Evolutionary conservation across 371 early-diverging fungal species (phyloP).

Genomic region (Nematocida sp.): DNA sequence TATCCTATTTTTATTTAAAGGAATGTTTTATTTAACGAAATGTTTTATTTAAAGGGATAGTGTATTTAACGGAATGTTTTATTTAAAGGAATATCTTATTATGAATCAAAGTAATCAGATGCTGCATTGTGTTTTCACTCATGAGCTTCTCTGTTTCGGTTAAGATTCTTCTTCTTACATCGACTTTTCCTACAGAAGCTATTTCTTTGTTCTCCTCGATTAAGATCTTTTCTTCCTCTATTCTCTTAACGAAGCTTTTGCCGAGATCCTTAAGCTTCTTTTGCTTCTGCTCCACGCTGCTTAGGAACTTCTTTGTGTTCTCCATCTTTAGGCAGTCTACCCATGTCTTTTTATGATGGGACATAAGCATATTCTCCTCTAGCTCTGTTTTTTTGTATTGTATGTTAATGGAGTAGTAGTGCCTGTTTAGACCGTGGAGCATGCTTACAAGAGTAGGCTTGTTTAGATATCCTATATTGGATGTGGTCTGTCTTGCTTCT

Average conservation of each 20-base stretch:
- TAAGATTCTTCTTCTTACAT: slow-evolving; percentile 62
- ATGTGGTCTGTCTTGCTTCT: slow-evolving; percentile 97
- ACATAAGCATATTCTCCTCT: slow-evolving; percentile 96
- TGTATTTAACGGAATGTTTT: no score
- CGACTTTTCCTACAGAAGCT: slow-evolving; percentile 62
- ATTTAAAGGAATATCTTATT: slow-evolving; percentile 59
- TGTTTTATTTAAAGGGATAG: no score
- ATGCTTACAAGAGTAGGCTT: slow-evolving; percentile 90
- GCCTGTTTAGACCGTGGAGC: slow-evolving; percentile 96
- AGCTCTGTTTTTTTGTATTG: slow-evolving; percentile 95
- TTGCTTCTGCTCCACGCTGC: slow-evolving; percentile 67
- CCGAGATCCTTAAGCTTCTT: slow-evolving; percentile 65
- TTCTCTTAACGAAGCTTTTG: slow-evolving; percentile 57
- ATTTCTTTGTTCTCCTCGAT: slow-evolving; percentile 60
- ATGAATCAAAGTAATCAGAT: slow-evolving; percentile 63
- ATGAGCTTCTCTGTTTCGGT: slow-evolving; percentile 61
- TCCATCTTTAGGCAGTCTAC: slow-evolving; percentile 81
- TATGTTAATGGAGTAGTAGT: slow-evolving; percentile 97
- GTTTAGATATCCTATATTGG: slow-evolving; percentile 96
- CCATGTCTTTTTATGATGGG: slow-evolving; percentile 96
- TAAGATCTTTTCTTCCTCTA: slow-evolving; percentile 60
- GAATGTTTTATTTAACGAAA: no score
- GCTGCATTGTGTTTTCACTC: slow-evolving; percentile 62
- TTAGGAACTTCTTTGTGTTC: slow-evolving; percentile 71
- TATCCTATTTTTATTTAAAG: no score